Percentiles rank a stretch among this genome's conserved stretches.
These are phyloP conservation scores for Rhynchosporium graminicola DNA, from an alignment of 2,329 filamentous ascomycete genomes.

Conservation along the genomic window DNA sequence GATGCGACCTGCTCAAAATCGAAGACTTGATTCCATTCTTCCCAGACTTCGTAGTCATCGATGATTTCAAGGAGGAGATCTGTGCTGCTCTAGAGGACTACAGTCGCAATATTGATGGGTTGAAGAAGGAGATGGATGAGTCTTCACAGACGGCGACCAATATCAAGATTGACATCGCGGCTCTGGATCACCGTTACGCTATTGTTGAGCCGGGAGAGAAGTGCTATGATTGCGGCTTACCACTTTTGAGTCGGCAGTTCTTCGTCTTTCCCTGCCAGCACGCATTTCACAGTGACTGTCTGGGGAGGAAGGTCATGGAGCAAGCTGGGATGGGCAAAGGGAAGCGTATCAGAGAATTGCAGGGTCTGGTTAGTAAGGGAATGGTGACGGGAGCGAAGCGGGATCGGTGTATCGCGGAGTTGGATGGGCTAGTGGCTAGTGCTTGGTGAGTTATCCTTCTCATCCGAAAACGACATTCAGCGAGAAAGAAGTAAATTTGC, in stretches of 20 bases:
- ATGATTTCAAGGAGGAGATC: constrained; percentile 99
- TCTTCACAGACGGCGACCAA: constrained; percentile 84
- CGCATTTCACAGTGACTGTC: constrained; percentile 93
- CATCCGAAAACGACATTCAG: background rate
- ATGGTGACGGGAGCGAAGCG: constrained; percentile 68
- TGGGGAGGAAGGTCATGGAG: constrained; percentile 83
- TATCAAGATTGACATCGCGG: constrained; percentile 86
- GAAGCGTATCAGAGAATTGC: constrained; percentile 80
- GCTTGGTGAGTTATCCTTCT: constrained; percentile 66
- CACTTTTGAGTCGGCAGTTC: constrained; percentile 86
- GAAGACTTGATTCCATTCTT: constrained; percentile 98
- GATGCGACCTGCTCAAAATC: constrained; percentile 88
- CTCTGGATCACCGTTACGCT: constrained; percentile 84
- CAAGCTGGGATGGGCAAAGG: constrained; percentile 75
- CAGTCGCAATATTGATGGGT: constrained; percentile 80
- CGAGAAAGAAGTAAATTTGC: no score
- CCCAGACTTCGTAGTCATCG: constrained; percentile 96
- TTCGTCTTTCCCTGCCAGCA: constrained; percentile 99
- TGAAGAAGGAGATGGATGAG: constrained; percentile 96
- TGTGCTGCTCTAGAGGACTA: constrained; percentile 93
- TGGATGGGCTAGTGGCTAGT: constrained; percentile 88
- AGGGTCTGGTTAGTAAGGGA: constrained; percentile 79
- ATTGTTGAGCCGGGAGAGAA: constrained; percentile 96
- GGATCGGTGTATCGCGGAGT: constrained; percentile 81
- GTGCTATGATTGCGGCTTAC: constrained; percentile 85